Base-by-base conservation (phyloP, 2,329 filamentous ascomycete genomes). In the Alternaria ventricosa region DNA sequence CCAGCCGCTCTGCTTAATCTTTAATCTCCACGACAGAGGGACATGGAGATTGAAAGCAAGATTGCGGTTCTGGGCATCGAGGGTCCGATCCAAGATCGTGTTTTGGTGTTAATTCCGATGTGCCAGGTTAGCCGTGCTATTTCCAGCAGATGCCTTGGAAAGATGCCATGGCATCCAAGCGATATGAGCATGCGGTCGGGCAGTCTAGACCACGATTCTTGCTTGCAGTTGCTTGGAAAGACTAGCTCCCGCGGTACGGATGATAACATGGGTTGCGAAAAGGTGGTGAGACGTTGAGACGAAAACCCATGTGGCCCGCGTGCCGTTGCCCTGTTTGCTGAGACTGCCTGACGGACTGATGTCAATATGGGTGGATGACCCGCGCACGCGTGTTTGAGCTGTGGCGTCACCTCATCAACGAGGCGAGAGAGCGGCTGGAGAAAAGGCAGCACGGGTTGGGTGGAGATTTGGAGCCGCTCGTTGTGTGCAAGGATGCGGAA, bases 351-450 rank as follows among this genome's bases (percentile, higher is more conserved):
- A 30, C 30, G 28, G 36, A 41, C 36, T 41, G 36, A 41, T 44
- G 41, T 23, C 27, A 36, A 41, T 41, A 41, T 41, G 36, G 36
- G 36, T 41, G 36, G n/a, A 41, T 41, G 25, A 58, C 41, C 47
- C 60, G 46, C 57, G 33, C 33, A 36, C 33, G 33, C 33, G 15
- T 36, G 55, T 41, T 25, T 41, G 49, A 49, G 22, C 55, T 62
- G 60, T 62, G 60, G 60, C 60, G 60, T 62, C 43, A 43, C 47
- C 22, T 54, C 55, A 41, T 55, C 60, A 53, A 20, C 47, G 23
- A 50, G 28, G 33, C 33, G 51, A 56, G 30, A 33, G n/a, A 46
- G 25, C 18, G 18, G 51, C 33, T 45, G 59, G 45, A 36, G 51
- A 23, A 11, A 12, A 10, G 20, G 28, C 30, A 27, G 43, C 43